Conservation (phyloP, 768 basidiomycete genomes). For the Rhizopogon vinicolor region DNA sequence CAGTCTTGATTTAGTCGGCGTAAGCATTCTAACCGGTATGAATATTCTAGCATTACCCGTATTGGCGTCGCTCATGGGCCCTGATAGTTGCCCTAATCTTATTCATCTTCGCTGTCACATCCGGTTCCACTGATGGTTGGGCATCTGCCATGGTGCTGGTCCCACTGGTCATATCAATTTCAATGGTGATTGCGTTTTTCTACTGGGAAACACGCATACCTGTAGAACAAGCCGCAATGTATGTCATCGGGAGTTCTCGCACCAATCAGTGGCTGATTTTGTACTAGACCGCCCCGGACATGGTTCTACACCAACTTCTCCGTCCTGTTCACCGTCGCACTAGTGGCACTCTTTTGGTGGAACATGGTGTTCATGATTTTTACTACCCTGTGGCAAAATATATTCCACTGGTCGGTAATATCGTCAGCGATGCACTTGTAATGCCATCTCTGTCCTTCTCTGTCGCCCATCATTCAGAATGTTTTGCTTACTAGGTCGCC, state of each 20-base stretch:
- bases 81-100: conserved; percentile 24
- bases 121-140: conserved; percentile 50
- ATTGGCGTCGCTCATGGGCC: background rate
- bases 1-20: conserved; percentile 34
- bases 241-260: conserved; percentile 9
- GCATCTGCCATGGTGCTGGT: conserved; percentile 36
- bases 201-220: conserved; percentile 43
- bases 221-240: conserved; percentile 38
- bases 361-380: conserved; percentile 27
- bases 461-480: conserved; percentile 2
- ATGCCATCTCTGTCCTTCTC: conserved; percentile 4
- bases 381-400: conserved; percentile 35
- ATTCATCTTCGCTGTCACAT: conserved; percentile 38
- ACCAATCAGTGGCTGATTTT: background rate
- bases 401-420: conserved; percentile 38
- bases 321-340: conserved; percentile 32
- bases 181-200: conserved; percentile 41
- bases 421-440: conserved; percentile 37
- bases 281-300: conserved; percentile 33
- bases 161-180: conserved; percentile 41
- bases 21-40: conserved; percentile 33
- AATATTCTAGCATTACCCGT: background rate
- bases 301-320: conserved; percentile 40
- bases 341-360: conserved; percentile 43
- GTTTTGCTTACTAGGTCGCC: conserved; percentile 30